Base-by-base conservation (phyloP, 441 rosid species). In the Euphorbia celastroides region DNA sequence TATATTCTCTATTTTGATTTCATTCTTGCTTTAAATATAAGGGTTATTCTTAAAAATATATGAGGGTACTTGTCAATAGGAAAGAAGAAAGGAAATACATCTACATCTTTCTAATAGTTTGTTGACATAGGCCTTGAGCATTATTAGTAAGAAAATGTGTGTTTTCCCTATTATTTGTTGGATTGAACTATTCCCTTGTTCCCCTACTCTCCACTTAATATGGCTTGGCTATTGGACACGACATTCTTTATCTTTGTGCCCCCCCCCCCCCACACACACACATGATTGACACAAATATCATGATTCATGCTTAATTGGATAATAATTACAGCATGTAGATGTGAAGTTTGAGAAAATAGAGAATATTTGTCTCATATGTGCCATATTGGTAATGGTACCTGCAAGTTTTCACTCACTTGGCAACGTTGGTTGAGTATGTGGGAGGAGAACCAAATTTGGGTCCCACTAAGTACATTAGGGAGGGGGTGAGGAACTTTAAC, bases 1-100 rank as follows among this genome's bases (percentile, higher is more conserved):
- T 72, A 64, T n/a, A 56, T 27, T 42, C 65, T 74, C 67, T 60
- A 22, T 34, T 19, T 48, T 74, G 7, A 28, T 30, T 10, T 55
- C 48, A 34, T 56, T 19, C 22, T 38, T 57, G 12, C 7, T 16
- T 5, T 27, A 36, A 22, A 7, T 6, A 28, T 57, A 22, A 57
- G 38, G 22, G 17, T 23, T 51, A 19, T 51, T 8, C 1, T 20
- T 20, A 9, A 20, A 23, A n/a, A n/a, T n/a, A n/a, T n/a, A n/a
- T n/a, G n/a, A n/a, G n/a, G n/a, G n/a, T n/a, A n/a, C n/a, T n/a
- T n/a, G n/a, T n/a, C n/a, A n/a, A n/a, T n/a, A 19, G 27, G 57
- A 51, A 7, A 51, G 11, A 51, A 2, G 16, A n/a, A 31, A 54
- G 31, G 16, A 54, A 23, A 54, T 54, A 7, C 28, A 25, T 23